A percentile compares a stretch with the other conserved stretches of the same genome.
These are phyloP conservation scores for Yarrowia galli DNA, from an alignment of 1,139 yeast genomes.

Conservation along the genomic window DNA sequence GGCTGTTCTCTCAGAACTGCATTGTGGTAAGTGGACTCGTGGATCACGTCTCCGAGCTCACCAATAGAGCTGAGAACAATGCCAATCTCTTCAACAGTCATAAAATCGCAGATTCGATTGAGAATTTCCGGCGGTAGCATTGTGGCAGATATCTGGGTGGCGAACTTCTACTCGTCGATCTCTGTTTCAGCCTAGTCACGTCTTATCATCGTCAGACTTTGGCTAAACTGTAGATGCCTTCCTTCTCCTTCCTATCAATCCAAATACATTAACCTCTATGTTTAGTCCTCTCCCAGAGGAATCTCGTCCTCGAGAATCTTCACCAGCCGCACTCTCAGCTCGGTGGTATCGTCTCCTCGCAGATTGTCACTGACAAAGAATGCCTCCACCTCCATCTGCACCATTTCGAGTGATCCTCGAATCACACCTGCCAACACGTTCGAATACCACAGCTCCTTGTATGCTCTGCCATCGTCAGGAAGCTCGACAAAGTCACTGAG, in stretches of 20 bases:
- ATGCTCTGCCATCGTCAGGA: slow-evolving; percentile 76
- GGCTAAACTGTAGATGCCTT: not conserved
- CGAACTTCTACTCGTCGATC: no score
- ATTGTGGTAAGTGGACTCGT: no score
- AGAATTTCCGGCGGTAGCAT: no score
- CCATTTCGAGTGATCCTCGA: slow-evolving; percentile 94
- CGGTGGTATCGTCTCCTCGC: slow-evolving; percentile 85
- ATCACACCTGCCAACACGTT: slow-evolving; percentile 89
- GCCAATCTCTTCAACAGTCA: no score
- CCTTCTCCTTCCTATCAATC: not conserved
- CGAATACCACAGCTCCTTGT: slow-evolving; percentile 86
- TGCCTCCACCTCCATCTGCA: slow-evolving; percentile 89
- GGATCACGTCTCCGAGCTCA: no score
- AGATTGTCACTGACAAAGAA: slow-evolving; percentile 79
- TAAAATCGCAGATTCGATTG: no score
- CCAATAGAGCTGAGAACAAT: no score
- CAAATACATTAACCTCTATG: not conserved
- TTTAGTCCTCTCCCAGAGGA: slow-evolving; percentile 92
- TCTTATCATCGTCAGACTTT: no score
- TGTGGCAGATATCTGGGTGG: no score
- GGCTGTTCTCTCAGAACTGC: no score
- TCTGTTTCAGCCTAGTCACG: no score
- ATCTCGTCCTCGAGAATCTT: slow-evolving; percentile 88
- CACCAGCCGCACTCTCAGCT: slow-evolving; percentile 73
- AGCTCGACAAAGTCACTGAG: slow-evolving; percentile 94